phyloP scores from a whole-genome alignment of 345 rosid genomes.

The Euphorbia lathyris region DNA sequence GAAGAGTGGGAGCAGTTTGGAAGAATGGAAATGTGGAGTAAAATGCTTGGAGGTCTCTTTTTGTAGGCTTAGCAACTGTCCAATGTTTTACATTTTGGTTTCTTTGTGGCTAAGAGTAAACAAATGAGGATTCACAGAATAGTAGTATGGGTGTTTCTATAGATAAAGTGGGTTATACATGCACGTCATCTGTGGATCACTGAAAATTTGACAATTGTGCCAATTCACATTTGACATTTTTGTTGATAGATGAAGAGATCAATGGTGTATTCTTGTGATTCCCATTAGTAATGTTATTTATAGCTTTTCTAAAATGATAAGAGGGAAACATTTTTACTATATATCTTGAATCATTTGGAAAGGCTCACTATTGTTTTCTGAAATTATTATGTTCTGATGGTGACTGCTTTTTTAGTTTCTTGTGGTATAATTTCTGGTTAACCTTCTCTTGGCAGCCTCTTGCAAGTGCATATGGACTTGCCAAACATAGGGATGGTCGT shows the following conservation, averaged over 20 bases:
- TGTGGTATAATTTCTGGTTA: slow-evolving; percentile 20
- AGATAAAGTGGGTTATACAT: not conserved
- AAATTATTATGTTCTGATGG: slow-evolving; percentile 10
- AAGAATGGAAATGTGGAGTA: not conserved
- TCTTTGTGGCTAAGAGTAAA: too few species aligned
- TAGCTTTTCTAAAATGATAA: not conserved
- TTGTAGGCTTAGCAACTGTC: not conserved
- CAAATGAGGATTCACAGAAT: not conserved
- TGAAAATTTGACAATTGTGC: not conserved
- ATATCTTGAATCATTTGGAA: not conserved
- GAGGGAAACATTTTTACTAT: not conserved
- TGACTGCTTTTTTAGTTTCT: not conserved
- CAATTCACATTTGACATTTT: not conserved
- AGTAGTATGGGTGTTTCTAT: not conserved
- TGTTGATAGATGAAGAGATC: not conserved
- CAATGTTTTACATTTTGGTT: not conserved
- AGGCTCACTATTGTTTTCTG: not conserved
- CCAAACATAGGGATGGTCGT: slow-evolving; percentile 99
- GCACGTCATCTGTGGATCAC: not conserved
- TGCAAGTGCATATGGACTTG: slow-evolving; percentile 98
- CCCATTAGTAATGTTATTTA: not conserved
- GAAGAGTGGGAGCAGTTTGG: not conserved
- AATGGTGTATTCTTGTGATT: not conserved
- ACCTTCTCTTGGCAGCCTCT: slow-evolving; percentile 58
- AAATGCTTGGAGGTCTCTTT: not conserved